Conservation (phyloP, 2,329 filamentous ascomycete species). For the Monilinia fructigena region DNA sequence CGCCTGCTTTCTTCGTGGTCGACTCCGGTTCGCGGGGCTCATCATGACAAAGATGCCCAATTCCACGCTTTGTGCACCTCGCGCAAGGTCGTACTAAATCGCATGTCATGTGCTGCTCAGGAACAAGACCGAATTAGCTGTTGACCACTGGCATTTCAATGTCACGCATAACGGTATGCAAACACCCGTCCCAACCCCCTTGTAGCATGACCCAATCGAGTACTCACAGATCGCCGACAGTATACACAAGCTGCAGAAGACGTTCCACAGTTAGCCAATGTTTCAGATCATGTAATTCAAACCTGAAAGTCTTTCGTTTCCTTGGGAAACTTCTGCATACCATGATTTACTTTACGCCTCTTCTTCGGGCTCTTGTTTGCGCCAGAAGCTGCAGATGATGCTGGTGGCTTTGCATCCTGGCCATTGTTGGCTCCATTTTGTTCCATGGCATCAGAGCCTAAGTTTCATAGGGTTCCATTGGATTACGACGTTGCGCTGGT, state of each 20-base stretch:
- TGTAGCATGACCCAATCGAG: slow-evolving; percentile 40
- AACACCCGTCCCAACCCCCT: slow-evolving; percentile 29
- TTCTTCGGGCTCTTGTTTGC: slow-evolving; percentile 67
- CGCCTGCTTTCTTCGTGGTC: slow-evolving; percentile 60
- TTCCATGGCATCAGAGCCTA: slow-evolving; percentile 42
- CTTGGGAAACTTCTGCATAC: slow-evolving; percentile 51
- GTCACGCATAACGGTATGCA: slow-evolving; percentile 38
- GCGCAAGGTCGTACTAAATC: slow-evolving; percentile 83
- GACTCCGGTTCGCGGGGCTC: slow-evolving; percentile 82
- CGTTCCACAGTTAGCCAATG: slow-evolving; percentile 40
- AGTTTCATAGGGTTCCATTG: slow-evolving; percentile 40
- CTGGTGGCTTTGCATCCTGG: slow-evolving; percentile 38
- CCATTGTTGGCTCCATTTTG: slow-evolving; percentile 40
- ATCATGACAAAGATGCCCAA: slow-evolving; percentile 97
- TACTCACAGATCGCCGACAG: slow-evolving; percentile 85
- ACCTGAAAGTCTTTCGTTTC: slow-evolving; percentile 30
- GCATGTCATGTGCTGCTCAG: slow-evolving; percentile 80
- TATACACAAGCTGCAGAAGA: slow-evolving; percentile 75
- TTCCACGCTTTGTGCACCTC: slow-evolving; percentile 96
- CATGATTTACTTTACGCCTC: slow-evolving; percentile 86
- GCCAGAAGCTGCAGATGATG: slow-evolving; percentile 38
- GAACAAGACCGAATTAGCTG: slow-evolving; percentile 41
- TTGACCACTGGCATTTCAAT: slow-evolving; percentile 37
- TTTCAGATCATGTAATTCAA: slow-evolving; percentile 33
- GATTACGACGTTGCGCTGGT: slow-evolving; percentile 35